These are phyloP conservation scores for Salix suchowensis DNA, from an alignment of 345 rosid species.

Conservation along the genomic window DNA sequence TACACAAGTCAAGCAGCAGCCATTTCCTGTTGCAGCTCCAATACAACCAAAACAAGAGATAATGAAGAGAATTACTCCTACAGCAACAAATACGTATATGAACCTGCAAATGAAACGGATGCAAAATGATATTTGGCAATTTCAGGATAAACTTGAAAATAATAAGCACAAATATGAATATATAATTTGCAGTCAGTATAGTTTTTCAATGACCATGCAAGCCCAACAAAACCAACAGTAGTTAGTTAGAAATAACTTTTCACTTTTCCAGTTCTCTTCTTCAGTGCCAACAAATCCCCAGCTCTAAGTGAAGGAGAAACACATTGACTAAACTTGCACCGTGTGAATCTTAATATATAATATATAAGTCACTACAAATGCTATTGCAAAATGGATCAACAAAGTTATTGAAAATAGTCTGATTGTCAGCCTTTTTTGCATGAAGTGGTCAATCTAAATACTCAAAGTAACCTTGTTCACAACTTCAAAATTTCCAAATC, in stretches of 20 bases:
- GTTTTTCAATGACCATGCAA: not conserved
- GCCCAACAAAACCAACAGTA: too few relatives aligned
- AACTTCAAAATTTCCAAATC: not conserved
- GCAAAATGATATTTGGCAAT: conserved; percentile 14
- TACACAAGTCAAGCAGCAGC: conserved; percentile 96
- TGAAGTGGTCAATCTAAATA: not conserved
- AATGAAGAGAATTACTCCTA: conserved; percentile 74
- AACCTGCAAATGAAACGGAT: conserved; percentile 58
- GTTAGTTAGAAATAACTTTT: not conserved
- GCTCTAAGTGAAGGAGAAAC: not conserved
- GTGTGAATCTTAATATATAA: not conserved
- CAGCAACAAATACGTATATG: conserved; percentile 76
- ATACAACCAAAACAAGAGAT: conserved; percentile 91
- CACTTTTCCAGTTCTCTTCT: not conserved
- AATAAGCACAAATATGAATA: not conserved
- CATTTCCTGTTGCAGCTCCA: conserved; percentile 68
- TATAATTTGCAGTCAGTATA: not conserved
- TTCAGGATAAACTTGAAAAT: not conserved
- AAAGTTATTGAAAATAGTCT: not conserved
- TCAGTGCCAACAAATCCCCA: not conserved
- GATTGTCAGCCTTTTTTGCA: not conserved
- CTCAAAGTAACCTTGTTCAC: not conserved
- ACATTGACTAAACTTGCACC: not conserved
- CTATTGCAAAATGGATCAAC: too few relatives aligned
- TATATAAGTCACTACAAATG: not conserved